phyloP scores from a whole-genome alignment of 2,329 filamentous ascomycete genomes.

The Hypocrella siamensis region DNA sequence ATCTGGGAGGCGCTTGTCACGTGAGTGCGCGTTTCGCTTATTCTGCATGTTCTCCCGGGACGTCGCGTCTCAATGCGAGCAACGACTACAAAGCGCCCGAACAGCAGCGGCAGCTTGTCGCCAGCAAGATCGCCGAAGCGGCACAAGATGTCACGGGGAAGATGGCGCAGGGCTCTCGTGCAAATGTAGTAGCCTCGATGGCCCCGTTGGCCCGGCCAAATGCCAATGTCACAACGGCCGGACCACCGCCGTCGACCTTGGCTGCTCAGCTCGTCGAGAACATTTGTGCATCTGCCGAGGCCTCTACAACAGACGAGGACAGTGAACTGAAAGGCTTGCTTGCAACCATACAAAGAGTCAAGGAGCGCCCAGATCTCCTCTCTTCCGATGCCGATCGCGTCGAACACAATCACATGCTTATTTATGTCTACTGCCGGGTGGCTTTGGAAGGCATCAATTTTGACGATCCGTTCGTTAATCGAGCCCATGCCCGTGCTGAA shows the following conservation, averaged over 20 bases:
- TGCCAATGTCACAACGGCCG: constrained; percentile 7
- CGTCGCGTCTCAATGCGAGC: constrained; percentile 1
- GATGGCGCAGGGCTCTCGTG: constrained; percentile 13
- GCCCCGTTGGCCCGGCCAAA: constrained; percentile 6
- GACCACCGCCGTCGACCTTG: constrained; percentile 59
- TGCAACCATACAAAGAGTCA: constrained; percentile 36
- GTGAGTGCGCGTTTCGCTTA: constrained; percentile 3
- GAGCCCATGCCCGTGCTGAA: constrained; percentile 38
- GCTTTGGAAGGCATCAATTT: constrained; percentile 55
- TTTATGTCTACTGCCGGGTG: constrained; percentile 69
- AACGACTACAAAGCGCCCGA: background rate
- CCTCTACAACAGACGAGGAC: constrained; percentile 47
- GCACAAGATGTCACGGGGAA: constrained; percentile 10
- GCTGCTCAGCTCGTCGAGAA: constrained; percentile 78
- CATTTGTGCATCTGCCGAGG: constrained; percentile 49
- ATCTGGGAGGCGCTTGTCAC: constrained; percentile 1
- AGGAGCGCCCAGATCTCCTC: constrained; percentile 35
- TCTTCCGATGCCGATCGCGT: constrained; percentile 49
- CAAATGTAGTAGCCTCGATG: too few species aligned
- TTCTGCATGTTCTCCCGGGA: background rate
- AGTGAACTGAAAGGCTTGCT: constrained; percentile 62
- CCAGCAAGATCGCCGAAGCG: too few species aligned
- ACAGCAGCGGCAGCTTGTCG: background rate
- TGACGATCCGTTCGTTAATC: constrained; percentile 52
- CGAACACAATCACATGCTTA: constrained; percentile 68